phyloP scores from a whole-genome alignment of 257 asterid species.

The Solanum bulbocastanum region DNA sequence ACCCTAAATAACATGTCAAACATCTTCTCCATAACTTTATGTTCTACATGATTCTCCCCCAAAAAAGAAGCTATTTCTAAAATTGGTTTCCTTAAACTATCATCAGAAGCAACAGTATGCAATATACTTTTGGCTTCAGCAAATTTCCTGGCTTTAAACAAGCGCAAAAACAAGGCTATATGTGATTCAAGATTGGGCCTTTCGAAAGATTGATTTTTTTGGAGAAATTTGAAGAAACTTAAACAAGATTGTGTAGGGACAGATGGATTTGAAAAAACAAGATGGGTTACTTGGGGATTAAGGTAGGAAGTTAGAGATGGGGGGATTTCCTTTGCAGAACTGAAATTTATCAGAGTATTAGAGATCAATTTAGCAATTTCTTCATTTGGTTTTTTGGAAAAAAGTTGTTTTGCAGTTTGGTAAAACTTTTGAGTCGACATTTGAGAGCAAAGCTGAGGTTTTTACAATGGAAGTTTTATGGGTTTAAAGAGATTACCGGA shows the following conservation, averaged over 20 bases:
- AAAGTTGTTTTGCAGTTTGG: conserved; percentile 33
- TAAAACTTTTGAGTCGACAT: conserved; percentile 40
- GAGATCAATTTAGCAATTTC: conserved; percentile 44
- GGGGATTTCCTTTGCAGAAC: conserved; percentile 12
- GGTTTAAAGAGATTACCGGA: not conserved
- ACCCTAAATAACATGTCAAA: conserved; percentile 31
- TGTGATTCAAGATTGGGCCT: conserved; percentile 53
- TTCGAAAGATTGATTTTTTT: conserved; percentile 13
- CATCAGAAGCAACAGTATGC: conserved; percentile 36
- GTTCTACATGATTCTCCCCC: not conserved
- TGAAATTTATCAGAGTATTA: conserved; percentile 28
- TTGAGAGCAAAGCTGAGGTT: not conserved
- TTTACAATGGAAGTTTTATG: not conserved
- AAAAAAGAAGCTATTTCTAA: conserved; percentile 31
- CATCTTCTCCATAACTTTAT: conserved; percentile 5
- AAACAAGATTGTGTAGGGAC: conserved; percentile 42
- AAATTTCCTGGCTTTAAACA: conserved; percentile 42
- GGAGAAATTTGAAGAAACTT: conserved; percentile 49
- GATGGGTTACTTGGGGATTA: conserved; percentile 32
- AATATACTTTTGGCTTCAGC: conserved; percentile 51
- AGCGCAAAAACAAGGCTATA: conserved; percentile 38
- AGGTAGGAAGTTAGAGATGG: conserved; percentile 32
- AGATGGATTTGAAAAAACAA: conserved; percentile 54
- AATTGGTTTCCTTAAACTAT: conserved; percentile 25
- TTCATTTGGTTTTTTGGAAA: conserved; percentile 28